Base-by-base conservation (phyloP, 257 asterid genomes). In the Orobanche coerulescens region DNA sequence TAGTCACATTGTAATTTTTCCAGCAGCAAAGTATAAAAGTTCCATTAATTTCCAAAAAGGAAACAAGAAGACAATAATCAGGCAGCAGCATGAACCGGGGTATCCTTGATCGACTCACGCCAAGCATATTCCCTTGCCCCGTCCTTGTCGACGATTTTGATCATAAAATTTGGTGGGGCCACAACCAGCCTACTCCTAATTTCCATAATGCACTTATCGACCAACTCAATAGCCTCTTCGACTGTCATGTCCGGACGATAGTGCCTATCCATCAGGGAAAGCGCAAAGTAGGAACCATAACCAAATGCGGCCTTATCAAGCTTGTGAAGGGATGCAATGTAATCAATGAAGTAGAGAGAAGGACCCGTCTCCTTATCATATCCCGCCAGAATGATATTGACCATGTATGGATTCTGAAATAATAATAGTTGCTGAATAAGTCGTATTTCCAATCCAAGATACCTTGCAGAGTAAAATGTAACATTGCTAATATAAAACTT, bases 301-400 rank as follows among this genome's bases (percentile, higher is more conserved):
- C 98, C 98, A 57, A 92, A 86, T 9, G 98, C 98, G 3, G 94
- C 90, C 74, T 79, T 87, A 43, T 93, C 97, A 28, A 89, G 75
- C 84, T 89, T 89, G 93, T 89, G 97, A 50, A 84, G 82, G 52
- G 93, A 78, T 24, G 96, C 95, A 30, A 92, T 88, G 46, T 92
- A 92, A 50, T 92, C 98, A 0, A 92, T 56, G 76, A 59, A 81
- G 83, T 80, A 92, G 33, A 93, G 76, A 6, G 99, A 93, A 0
- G 97, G 97, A 68, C 99, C 99, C 0, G 71, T 71, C 64, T 83
- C 96, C 79, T 89, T 83, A 71, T 93, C 99, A 40, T 84, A 93
- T 49, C 99, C 99, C 33, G 96, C 99, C 48, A 89, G 78, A 66
- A 89, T 68, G 70, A 92, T 79, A 46, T 92, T 92, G 76, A 92